phyloP scores from a whole-genome alignment of 1,284 basidiomycete species.

The Neotropicomus parvogracilis region DNA sequence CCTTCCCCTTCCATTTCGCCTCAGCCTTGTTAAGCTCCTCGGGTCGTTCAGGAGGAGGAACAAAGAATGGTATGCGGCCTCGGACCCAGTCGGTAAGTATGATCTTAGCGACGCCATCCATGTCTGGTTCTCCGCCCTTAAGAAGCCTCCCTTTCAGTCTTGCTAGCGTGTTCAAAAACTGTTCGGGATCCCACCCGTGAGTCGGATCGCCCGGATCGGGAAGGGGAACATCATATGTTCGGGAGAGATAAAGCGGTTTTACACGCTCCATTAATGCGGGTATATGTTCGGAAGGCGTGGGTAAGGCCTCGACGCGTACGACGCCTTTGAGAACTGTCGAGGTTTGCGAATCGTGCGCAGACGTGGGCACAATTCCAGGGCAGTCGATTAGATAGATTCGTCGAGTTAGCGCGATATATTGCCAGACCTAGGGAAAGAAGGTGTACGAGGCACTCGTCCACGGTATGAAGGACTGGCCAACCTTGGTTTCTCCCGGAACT shows the following conservation, averaged over 20 bases:
- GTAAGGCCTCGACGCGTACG: constrained; percentile 92
- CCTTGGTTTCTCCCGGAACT: constrained; percentile 97
- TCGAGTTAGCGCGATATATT: constrained; percentile 96
- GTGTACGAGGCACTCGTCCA: constrained; percentile 7
- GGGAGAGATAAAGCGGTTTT: constrained; percentile 87
- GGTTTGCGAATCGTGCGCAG: constrained; percentile 87
- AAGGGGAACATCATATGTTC: constrained; percentile 81
- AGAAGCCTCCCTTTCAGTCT: constrained; percentile 89
- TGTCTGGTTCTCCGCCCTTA: constrained; percentile 93
- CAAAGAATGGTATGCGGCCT: constrained; percentile 90
- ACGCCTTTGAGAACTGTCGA: constrained; percentile 96
- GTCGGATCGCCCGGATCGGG: constrained; percentile 53
- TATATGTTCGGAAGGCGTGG: constrained; percentile 93
- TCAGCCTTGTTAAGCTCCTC: constrained; percentile 65
- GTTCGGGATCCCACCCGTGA: constrained; percentile 68
- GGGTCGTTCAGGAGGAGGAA: constrained; percentile 71
- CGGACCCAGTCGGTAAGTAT: constrained; percentile 97
- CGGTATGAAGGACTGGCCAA: constrained; percentile 28
- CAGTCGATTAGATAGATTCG: constrained; percentile 99
- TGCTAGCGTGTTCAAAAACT: constrained; percentile 83
- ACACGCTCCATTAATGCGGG: constrained; percentile 85
- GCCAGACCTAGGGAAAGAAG: constrained; percentile 74
- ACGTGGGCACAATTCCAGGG: constrained; percentile 95
- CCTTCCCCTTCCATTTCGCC: constrained; percentile 47
- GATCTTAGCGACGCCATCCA: constrained; percentile 92